Evolutionary conservation across 129 eudicot genomes (phyloP), one percentile per base, ranked within the genome.

Genomic region (Gnaphalium uliginosum): DNA sequence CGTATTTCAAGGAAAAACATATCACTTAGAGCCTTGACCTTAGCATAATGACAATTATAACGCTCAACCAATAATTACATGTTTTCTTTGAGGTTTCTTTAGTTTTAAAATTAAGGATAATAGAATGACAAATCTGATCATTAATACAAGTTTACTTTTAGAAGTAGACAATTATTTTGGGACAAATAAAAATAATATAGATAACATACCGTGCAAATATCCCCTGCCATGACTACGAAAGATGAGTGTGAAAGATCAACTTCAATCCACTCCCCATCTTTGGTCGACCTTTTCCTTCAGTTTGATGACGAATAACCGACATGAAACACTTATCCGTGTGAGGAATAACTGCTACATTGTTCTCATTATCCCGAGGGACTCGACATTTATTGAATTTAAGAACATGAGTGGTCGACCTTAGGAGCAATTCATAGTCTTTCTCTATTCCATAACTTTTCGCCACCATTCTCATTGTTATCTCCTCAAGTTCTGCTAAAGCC

Each of bases 141-240:
- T 27, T 27, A 27, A 27, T 27, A 1, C 32, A 29, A 2, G 4
- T 0, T 29, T 29, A 29, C 4, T 29, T 29, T 29, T 29, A 4
- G 4, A 29, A 0, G 4, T 29, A 4, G 32, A 29, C 1, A 29
- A 29, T 29, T 29, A 29, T 0, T 29, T 29, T 29, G 32, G 4
- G 1, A 29, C 32, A 29, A 29, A 29, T 29, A 29, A 29, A 29
- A 29, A 29, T 0, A 29, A 4, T 29, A n/a, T 0, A 29, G 32
- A 0, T 29, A 29, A 29, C 32, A 4, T 29, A 86, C 90, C 81
- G 35, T 77, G 74, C 83, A 83, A 53, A 82, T 81, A 59, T 83
- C 86, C 26, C 87, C 87, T 4, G 87, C 85, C 82, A 86, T 83
- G 77, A 86, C 84, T 15, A 83, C 25, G 43, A 86, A 83, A 39